Evolutionary conservation across 352 stramenopile species (phyloP).

Genomic region (Peronospora farinosa): DNA sequence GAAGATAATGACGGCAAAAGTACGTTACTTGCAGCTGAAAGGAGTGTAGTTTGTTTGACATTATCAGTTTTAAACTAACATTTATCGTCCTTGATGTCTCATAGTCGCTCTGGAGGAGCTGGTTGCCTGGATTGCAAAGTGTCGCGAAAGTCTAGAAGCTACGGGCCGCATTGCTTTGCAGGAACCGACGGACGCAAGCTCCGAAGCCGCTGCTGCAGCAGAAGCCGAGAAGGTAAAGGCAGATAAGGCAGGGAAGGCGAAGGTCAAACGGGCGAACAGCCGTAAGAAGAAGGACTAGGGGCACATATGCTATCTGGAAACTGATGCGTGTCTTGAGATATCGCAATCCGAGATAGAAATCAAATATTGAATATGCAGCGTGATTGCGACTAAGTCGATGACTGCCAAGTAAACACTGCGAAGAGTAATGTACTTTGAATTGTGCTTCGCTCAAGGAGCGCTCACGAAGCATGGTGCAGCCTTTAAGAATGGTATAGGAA

Average conservation of each 20-base stretch:
- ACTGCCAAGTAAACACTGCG: neutral
- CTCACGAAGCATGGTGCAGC: no score
- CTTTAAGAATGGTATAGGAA: no score
- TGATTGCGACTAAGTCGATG: neutral
- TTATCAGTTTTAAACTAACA: constrained; percentile 11
- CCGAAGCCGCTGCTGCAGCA: constrained; percentile 22
- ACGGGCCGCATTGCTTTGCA: constrained; percentile 65
- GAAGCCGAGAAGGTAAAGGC: constrained; percentile 27
- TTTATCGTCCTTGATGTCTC: constrained; percentile 22
- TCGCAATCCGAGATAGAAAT: neutral
- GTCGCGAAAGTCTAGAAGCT: constrained; percentile 83
- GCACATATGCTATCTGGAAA: constrained; percentile 15
- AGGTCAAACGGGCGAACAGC: constrained; percentile 61
- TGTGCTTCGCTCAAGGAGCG: no score
- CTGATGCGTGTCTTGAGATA: constrained; percentile 10
- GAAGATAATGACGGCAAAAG: constrained; percentile 86
- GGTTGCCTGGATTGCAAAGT: constrained; percentile 82
- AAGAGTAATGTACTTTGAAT: neutral
- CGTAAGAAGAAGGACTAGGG: constrained; percentile 58
- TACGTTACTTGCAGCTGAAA: constrained; percentile 32
- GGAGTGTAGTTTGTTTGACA: constrained; percentile 1
- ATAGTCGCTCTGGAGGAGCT: constrained; percentile 91
- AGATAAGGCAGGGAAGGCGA: constrained; percentile 37
- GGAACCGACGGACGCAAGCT: constrained; percentile 30
- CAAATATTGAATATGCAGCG: neutral